A percentile compares a stretch with the other conserved stretches of the same genome.
phyloP scores from a whole-genome alignment of 139 green algal species.

The Closterium sp. region DNA sequence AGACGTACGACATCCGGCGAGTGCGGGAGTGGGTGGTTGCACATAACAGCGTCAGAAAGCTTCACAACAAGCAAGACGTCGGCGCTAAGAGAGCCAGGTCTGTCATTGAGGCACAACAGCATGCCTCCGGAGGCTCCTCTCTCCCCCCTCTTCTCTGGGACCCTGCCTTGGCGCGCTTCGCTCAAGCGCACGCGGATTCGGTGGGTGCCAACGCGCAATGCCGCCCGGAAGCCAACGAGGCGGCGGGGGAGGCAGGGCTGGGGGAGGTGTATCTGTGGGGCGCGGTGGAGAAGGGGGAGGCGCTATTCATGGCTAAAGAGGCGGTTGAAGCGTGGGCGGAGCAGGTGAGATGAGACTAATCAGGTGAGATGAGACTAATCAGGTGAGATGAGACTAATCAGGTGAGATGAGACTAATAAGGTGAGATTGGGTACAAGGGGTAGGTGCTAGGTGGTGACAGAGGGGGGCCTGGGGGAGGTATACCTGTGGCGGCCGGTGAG shows the following conservation, averaged over 20 bases:
- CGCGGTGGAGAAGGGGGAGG: neutral
- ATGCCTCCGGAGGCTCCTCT: too few species aligned
- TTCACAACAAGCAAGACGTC: too few species aligned
- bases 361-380: neutral
- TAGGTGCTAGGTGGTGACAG: too few species aligned
- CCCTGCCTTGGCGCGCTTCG: neutral
- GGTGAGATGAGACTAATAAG: neutral
- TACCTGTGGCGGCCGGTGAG: too few species aligned
- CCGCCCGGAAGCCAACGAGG: neutral
- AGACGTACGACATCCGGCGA: neutral
- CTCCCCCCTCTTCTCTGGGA: neutral
- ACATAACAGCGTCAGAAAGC: neutral
- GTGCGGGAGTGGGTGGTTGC: neutral
- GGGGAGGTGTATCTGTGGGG: neutral
- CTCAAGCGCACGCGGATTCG: neutral
- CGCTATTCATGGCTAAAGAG: neutral
- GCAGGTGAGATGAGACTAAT: neutral
- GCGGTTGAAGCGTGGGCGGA: neutral
- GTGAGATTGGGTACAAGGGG: too few species aligned
- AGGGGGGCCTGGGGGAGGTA: neutral
- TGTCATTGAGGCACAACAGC: too few species aligned
- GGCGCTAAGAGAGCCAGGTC: too few species aligned
- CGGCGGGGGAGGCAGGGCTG: neutral
- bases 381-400: neutral
- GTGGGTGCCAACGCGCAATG: neutral